Conservation (phyloP, 2,329 filamentous ascomycete genomes). For the Fusarium foetens region DNA sequence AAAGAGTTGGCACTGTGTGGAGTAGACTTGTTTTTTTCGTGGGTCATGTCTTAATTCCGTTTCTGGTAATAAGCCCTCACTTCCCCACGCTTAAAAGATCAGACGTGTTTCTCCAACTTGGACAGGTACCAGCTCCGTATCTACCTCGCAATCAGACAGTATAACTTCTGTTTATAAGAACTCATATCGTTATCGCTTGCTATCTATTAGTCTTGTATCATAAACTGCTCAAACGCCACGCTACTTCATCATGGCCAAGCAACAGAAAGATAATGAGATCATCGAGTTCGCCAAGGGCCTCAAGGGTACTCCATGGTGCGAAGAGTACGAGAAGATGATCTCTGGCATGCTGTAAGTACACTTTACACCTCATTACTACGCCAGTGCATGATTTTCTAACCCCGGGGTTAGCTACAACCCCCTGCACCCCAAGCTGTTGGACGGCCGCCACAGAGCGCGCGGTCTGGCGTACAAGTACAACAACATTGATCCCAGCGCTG, state of each 20-base stretch:
- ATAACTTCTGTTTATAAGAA: rapidly evolving
- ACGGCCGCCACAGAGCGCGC: slow-evolving; percentile 39
- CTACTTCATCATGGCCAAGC: slow-evolving; percentile 29
- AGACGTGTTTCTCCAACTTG: neutral
- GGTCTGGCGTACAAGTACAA: slow-evolving; percentile 37
- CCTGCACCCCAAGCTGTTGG: slow-evolving; percentile 20
- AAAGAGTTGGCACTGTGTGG: neutral
- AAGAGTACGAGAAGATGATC: slow-evolving; percentile 44
- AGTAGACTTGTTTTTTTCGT: neutral
- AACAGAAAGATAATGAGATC: slow-evolving; percentile 31
- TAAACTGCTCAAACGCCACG: neutral
- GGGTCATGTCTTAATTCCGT: neutral
- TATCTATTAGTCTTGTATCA: rapidly evolving
- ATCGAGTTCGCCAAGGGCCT: slow-evolving; percentile 39
- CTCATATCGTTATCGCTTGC: neutral
- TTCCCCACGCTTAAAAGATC: neutral
- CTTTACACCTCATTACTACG: rapidly evolving
- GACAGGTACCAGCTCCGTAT: neutral
- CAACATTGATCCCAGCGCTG: slow-evolving; percentile 38
- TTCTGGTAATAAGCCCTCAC: slow-evolving; percentile 2
- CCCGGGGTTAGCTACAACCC: slow-evolving; percentile 34
- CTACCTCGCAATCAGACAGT: neutral
- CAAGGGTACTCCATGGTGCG: slow-evolving; percentile 36
- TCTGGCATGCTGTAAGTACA: slow-evolving; percentile 42
- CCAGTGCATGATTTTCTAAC: neutral